A percentile compares a stretch with the other conserved stretches of the same genome.
phyloP scores from a whole-genome alignment of 768 basidiomycete species.

The Kwoniella bestiolae region DNA sequence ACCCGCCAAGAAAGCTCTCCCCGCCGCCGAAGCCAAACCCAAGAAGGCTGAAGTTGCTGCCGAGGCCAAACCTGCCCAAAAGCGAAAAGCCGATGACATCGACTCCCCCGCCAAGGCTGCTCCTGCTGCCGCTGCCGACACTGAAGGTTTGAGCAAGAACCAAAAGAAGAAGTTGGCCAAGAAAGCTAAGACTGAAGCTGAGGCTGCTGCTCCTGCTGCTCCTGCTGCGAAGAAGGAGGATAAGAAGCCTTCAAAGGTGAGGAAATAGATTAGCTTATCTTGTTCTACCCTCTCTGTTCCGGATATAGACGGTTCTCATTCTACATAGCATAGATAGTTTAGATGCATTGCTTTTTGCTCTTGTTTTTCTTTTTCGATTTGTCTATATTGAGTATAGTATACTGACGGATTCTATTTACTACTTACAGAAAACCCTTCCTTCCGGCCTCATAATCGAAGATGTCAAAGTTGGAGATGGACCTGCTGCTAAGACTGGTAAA shows the following conservation, averaged over 20 bases:
- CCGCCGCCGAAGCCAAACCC: constrained; percentile 28
- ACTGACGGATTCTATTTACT: neutral
- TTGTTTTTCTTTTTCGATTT: neutral
- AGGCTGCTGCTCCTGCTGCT: constrained; percentile 15
- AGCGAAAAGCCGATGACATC: constrained; percentile 74
- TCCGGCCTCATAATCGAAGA: constrained; percentile 80
- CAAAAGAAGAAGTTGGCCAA: constrained; percentile 69
- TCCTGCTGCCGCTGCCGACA: constrained; percentile 31
- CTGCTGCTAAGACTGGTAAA: constrained; percentile 82
- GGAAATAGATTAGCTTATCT: constrained; percentile 28
- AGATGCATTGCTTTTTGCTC: constrained; percentile 8
- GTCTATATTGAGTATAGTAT: neutral
- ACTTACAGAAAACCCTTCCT: constrained; percentile 59
- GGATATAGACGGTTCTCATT: neutral
- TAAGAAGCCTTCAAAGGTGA: constrained; percentile 51
- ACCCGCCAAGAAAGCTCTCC: constrained; percentile 30
- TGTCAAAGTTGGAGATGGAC: constrained; percentile 77
- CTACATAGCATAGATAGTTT: neutral
- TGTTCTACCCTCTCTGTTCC: neutral
- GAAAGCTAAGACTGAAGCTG: constrained; percentile 69
- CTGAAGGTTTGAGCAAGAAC: constrained; percentile 61
- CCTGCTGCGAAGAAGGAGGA: constrained; percentile 45
- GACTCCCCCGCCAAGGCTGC: constrained; percentile 58
- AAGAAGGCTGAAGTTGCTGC: constrained; percentile 32
- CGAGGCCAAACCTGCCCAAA: constrained; percentile 57